Base-by-base conservation (phyloP, 495 filamentous ascomycete species). In the Talaromyces nanjingensis region DNA sequence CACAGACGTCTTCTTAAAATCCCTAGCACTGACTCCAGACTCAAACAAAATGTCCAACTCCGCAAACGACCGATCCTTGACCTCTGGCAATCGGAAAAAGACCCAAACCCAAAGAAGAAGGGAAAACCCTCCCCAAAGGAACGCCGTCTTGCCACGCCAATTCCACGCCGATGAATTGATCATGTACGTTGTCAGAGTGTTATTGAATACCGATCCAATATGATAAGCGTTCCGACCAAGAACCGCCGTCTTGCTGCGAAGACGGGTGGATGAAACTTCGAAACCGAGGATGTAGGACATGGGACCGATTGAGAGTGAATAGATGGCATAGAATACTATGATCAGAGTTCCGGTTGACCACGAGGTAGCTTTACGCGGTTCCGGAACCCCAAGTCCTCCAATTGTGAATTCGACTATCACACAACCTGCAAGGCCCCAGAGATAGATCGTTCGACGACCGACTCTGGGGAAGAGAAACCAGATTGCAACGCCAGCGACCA, bases 41-140 rank as follows among this genome's bases (percentile, higher is more conserved):
- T 81, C 77, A 71, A 86, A 87, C 64, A 86, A 71, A 27, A 86
- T 76, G 66, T 86, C 84, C n/a, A 86, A 72, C 68, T 82, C 82
- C 7, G 77, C 79, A 67, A 75, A 83, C 11, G 82, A 84, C n/a
- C 79, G 75, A 63, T 74, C 64, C 58, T 71, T 73, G 3, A 80
- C 79, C 65, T 83, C 80, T 3, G 79, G 67, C 56, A 80, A 63
- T 3, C 76, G 70, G 63, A 78, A 80, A 60, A 66, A 81, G 8
- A 66, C 65, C 74, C 75, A 79, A 11, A 72, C 31, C 25, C 65
- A 64, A 6, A 64, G 67, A 20, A 73, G 52, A 14, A 70, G 62
- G 2, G 59, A 57, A 0, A 65, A 68, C 1, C 29, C 69, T 25
- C 63, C 70, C 75, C 75, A 76, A 64, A 77, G 78, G 67, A 73